Evolutionary conservation across 306 rosid genomes (phyloP).

Genomic region (Arachis stenosperma): DNA sequence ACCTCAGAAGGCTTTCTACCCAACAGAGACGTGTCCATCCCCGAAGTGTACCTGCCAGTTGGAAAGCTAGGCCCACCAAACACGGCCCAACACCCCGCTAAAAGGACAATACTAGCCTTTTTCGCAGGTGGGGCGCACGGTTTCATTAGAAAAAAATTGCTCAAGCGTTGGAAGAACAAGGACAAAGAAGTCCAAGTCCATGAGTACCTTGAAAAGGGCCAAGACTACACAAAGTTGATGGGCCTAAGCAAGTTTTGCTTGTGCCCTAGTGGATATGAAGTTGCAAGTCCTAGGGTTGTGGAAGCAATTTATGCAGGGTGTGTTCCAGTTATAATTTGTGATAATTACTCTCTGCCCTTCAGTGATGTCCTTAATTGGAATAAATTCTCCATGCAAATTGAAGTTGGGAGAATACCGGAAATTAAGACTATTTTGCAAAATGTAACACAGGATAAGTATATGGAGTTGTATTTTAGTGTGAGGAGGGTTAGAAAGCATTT

Average conservation of each 20-base stretch:
- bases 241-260: conserved; percentile 68
- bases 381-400: conserved; percentile 61
- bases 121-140: conserved; percentile 80
- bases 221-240: conserved; percentile 61
- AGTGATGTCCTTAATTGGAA: conserved; percentile 80
- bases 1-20: conserved; percentile 71
- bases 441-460: conserved; percentile 50
- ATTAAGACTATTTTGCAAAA: conserved; percentile 58
- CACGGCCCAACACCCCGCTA: conserved; percentile 36
- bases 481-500: conserved; percentile 57
- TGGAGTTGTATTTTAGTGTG: conserved; percentile 53
- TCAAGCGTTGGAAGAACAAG: conserved; percentile 67
- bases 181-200: conserved; percentile 64
- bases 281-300: conserved; percentile 83
- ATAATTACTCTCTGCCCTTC: conserved; percentile 65
- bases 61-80: conserved; percentile 55
- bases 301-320: conserved; percentile 73
- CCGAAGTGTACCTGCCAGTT: conserved; percentile 60
- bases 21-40: conserved; percentile 64
- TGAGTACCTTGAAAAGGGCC: conserved; percentile 55
- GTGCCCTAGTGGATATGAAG: conserved; percentile 87
- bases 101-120: conserved; percentile 58
- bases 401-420: conserved; percentile 50
- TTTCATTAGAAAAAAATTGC: conserved; percentile 47
- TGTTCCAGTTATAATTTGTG: conserved; percentile 71